Evolutionary conservation across 2,329 filamentous ascomycete species (phyloP).

Genomic region (Pyricularia pennisetigena): DNA sequence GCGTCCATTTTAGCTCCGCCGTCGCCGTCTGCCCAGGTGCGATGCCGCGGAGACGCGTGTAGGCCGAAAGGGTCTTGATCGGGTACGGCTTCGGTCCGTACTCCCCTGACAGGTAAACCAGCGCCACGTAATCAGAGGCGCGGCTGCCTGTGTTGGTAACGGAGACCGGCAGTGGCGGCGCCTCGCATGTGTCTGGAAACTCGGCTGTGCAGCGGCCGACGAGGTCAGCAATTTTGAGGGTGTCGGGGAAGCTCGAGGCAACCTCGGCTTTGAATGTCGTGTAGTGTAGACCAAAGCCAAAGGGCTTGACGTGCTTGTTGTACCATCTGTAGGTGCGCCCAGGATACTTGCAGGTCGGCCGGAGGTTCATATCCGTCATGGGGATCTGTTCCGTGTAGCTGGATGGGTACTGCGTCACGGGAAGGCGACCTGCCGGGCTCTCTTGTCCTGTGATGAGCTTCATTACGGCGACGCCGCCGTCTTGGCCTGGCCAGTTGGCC

Average conservation of each 20-base stretch:
- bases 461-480: conserved; percentile 44
- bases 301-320: conserved; percentile 36
- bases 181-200: conserved; percentile 13
- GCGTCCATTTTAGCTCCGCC: conserved; percentile 28
- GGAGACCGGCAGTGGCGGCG: conserved; percentile 12
- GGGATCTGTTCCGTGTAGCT: conserved; percentile 37
- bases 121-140: conserved; percentile 42
- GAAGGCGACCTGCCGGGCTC: conserved; percentile 42
- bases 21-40: conserved; percentile 18
- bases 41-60: conserved; percentile 32
- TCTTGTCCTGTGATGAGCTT: conserved; percentile 40
- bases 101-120: conserved; percentile 37
- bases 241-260: background rate
- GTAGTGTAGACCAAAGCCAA: conserved; percentile 49
- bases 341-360: conserved; percentile 24
- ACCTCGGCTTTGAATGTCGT: conserved; percentile 34
- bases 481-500: conserved; percentile 50
- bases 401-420: conserved; percentile 46
- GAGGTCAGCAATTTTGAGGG: background rate
- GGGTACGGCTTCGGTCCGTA: conserved; percentile 39
- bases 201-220: conserved; percentile 19
- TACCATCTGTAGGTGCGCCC: conserved; percentile 53
- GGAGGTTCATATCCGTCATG: conserved; percentile 46
- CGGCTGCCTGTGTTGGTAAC: conserved; percentile 35
- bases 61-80: conserved; percentile 40